Conservation (phyloP, 805 yeast species). For the Starmerella bombicola region DNA sequence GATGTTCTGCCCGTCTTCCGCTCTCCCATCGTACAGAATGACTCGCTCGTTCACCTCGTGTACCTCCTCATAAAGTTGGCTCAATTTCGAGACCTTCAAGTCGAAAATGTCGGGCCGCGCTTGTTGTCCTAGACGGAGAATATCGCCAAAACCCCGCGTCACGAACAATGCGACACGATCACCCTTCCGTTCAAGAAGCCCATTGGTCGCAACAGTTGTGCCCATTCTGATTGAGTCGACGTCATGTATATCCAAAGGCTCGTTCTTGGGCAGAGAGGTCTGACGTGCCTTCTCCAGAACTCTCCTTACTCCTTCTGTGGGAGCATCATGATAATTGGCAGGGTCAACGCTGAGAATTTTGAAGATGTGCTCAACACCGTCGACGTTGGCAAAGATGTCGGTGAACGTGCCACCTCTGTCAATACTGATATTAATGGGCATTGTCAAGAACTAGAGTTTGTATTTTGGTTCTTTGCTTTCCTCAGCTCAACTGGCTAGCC, state of each 20-base stretch:
- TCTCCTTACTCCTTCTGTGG: slow-evolving; percentile 79
- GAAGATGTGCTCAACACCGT: slow-evolving; percentile 48
- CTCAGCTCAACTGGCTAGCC: no score
- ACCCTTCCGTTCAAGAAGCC: slow-evolving; percentile 84
- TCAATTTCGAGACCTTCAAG: slow-evolving; percentile 58
- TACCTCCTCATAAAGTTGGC: slow-evolving; percentile 59
- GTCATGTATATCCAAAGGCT: slow-evolving; percentile 39
- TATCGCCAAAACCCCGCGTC: slow-evolving; percentile 79
- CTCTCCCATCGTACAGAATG: slow-evolving; percentile 66
- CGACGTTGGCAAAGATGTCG: slow-evolving; percentile 50
- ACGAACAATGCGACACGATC: slow-evolving; percentile 75
- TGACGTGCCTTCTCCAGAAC: slow-evolving; percentile 51
- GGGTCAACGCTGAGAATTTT: slow-evolving; percentile 85
- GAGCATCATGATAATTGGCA: slow-evolving; percentile 76
- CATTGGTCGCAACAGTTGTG: slow-evolving; percentile 93
- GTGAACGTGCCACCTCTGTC: slow-evolving; percentile 85
- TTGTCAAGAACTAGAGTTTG: neutral
- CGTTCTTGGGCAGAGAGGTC: slow-evolving; percentile 43
- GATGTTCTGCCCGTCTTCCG: slow-evolving; percentile 29
- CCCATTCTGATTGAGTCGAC: slow-evolving; percentile 76
- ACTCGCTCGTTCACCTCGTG: slow-evolving; percentile 84
- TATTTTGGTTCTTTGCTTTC: no score
- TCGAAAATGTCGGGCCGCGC: slow-evolving; percentile 85
- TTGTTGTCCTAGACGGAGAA: slow-evolving; percentile 76
- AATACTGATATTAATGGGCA: slow-evolving; percentile 21